Conservation (phyloP, 2,329 filamentous ascomycete genomes). For the Xylaria sp. region DNA sequence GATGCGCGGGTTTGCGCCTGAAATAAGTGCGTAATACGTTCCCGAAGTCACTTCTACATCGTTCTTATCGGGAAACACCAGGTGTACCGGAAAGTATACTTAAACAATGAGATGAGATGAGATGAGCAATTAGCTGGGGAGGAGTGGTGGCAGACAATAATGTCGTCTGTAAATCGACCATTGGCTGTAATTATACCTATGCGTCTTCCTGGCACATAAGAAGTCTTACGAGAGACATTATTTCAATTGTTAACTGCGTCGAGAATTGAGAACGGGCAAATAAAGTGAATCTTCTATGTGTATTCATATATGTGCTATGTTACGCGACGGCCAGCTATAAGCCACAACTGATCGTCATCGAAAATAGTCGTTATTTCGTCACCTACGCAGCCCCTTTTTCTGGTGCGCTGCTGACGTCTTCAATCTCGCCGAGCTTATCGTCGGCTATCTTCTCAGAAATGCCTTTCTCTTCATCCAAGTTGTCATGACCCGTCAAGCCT, state of each 20-base stretch:
- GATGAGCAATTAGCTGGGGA: neutral
- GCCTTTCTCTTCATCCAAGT: conserved; percentile 45
- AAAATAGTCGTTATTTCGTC: neutral
- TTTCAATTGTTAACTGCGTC: neutral
- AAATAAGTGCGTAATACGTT: neutral
- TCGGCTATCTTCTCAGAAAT: conserved; percentile 26
- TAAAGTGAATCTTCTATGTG: neutral
- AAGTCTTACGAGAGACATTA: no score
- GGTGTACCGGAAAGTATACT: neutral
- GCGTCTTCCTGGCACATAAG: neutral
- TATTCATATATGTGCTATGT: neutral
- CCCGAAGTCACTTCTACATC: no score
- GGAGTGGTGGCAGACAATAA: neutral
- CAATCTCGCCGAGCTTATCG: conserved; percentile 32
- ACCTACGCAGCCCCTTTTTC: conserved; percentile 5
- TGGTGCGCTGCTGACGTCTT: conserved; percentile 7
- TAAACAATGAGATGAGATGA: neutral
- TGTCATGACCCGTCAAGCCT: conserved; percentile 47
- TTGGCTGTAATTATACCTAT: neutral
- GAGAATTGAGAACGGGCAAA: neutral
- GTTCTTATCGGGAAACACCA: neutral
- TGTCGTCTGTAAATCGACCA: neutral
- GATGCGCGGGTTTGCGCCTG: neutral
- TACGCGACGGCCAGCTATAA: neutral
- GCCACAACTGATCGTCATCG: neutral